Evolutionary conservation across 2,329 filamentous ascomycete species (phyloP).

Genomic region (Claviceps maximensis): DNA sequence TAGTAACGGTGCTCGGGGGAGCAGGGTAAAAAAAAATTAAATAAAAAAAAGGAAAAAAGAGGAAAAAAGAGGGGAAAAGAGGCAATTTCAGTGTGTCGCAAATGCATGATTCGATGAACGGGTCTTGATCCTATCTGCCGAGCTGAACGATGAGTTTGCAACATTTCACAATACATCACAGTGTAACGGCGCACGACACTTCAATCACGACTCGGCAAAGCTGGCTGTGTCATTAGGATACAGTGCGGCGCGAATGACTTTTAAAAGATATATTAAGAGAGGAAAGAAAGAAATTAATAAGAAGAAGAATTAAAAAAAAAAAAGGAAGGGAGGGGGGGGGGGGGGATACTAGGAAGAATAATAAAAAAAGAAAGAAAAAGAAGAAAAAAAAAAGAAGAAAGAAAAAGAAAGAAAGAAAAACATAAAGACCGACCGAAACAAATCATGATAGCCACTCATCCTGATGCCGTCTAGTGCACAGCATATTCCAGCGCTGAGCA

Average conservation of each 20-base stretch:
- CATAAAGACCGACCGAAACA: no score
- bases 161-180: not conserved
- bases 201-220: not conserved
- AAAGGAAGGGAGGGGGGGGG: no score
- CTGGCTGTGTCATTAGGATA: not conserved
- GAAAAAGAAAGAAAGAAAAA: not conserved
- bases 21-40: not conserved
- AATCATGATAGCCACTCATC: constrained; percentile 18
- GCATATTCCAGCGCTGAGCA: constrained; percentile 18
- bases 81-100: not conserved
- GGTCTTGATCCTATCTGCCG: not conserved
- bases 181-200: not conserved
- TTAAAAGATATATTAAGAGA: not conserved
- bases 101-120: not conserved
- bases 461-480: constrained; percentile 17
- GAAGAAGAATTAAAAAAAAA: not conserved
- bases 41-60: not conserved
- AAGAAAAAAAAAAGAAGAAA: not conserved
- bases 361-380: not conserved
- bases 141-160: not conserved
- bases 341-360: no score
- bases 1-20: not conserved
- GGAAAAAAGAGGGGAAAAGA: no score
- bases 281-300: not conserved
- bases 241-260: not conserved